Percentiles rank a stretch among this genome's conserved stretches.
These are phyloP conservation scores for Rubia tinctorum DNA, from an alignment of 305 asterid genomes.

Conservation along the genomic window DNA sequence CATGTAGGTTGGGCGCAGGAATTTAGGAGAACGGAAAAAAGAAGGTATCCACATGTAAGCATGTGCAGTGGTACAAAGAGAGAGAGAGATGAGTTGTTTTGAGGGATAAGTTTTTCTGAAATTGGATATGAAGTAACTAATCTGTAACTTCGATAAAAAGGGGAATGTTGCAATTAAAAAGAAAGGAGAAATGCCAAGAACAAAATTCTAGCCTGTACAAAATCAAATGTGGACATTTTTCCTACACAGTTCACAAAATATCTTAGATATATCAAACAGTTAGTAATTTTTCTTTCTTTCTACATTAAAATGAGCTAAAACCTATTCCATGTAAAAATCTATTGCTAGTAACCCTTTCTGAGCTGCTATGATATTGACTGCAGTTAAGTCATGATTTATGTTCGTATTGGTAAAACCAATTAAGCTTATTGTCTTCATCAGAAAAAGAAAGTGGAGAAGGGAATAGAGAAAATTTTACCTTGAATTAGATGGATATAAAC, in stretches of 20 bases:
- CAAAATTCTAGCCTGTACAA: not conserved
- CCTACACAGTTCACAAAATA: too few species aligned
- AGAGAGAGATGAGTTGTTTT: not conserved
- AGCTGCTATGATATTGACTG: not conserved
- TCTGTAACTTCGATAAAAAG: not conserved
- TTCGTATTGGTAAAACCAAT: too few species aligned
- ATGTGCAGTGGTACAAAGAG: not conserved
- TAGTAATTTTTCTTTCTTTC: too few species aligned
- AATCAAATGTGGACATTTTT: not conserved
- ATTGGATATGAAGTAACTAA: not conserved
- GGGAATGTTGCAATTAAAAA: not conserved
- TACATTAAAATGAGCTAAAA: too few species aligned
- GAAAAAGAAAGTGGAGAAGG: not conserved
- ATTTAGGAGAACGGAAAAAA: too few species aligned
- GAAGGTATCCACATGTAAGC: not conserved
- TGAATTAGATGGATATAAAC: slow-evolving; percentile 41
- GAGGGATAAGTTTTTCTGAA: not conserved
- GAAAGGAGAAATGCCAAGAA: not conserved
- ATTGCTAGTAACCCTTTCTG: not conserved
- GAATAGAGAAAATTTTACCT: slow-evolving; percentile 37
- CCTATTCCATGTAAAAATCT: too few species aligned
- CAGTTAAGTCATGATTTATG: too few species aligned
- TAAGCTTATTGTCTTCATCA: too few species aligned
- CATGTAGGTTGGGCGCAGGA: too few species aligned
- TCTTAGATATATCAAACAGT: too few species aligned